A percentile compares a stretch with the other conserved stretches of the same genome.
Evolutionary conservation across 2,329 filamentous ascomycete genomes (phyloP).

Genomic region (Trichoderma oligosporum): DNA sequence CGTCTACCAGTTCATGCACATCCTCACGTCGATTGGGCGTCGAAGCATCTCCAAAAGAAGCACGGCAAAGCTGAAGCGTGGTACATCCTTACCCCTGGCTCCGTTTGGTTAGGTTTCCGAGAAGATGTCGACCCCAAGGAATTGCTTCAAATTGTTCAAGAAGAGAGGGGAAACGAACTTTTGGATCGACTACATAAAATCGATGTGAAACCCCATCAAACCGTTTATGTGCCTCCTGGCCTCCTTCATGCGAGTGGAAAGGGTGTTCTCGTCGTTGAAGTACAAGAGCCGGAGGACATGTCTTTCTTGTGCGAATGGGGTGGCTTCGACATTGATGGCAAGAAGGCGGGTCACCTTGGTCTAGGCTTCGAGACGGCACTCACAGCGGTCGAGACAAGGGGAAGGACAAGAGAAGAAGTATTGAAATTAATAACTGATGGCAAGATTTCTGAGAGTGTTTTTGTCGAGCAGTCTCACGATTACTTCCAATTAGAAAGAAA

Average conservation of each 20-base stretch:
- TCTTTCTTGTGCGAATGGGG: conserved; percentile 24
- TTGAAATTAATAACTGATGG: conserved; percentile 8
- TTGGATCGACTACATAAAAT: conserved; percentile 22
- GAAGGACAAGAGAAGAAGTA: conserved; percentile 16
- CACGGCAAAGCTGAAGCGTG: conserved; percentile 27
- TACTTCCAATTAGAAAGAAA: conserved; percentile 22
- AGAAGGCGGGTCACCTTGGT: conserved; percentile 21
- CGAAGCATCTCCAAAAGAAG: conserved; percentile 19
- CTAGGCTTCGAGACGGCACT: conserved; percentile 22
- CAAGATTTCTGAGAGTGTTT: conserved; percentile 5
- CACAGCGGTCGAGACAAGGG: conserved; percentile 20
- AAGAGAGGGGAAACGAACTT: conserved; percentile 17
- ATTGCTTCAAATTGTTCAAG: conserved; percentile 18
- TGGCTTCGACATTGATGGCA: conserved; percentile 21
- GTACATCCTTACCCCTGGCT: conserved; percentile 23
- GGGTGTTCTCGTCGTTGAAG: conserved; percentile 23
- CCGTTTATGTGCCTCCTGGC: conserved; percentile 23
- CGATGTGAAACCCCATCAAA: conserved; percentile 22
- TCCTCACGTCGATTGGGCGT: conserved; percentile 23
- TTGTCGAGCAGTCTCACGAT: conserved; percentile 12
- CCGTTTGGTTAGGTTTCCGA: conserved; percentile 21
- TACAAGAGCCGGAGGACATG: conserved; percentile 23
- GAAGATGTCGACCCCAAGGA: conserved; percentile 18
- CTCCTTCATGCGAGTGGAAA: conserved; percentile 26
- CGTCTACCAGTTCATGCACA: conserved; percentile 25